These are phyloP conservation scores for Penicillium verrucosum DNA, from an alignment of 2,329 filamentous ascomycete species.

Conservation along the genomic window DNA sequence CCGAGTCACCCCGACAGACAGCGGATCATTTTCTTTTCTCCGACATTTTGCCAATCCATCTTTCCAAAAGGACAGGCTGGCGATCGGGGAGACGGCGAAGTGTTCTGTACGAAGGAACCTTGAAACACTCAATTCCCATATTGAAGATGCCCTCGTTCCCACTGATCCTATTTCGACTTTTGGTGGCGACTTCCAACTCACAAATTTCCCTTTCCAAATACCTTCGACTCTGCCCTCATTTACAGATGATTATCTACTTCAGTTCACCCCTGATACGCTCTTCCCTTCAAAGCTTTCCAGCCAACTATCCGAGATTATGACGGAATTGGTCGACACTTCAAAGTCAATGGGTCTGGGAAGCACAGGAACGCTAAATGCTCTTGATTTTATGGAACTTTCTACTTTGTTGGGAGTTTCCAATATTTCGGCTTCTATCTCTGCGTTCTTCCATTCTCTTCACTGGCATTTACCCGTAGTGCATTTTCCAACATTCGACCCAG, in stretches of 20 bases:
- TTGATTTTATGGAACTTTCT: conserved; percentile 21
- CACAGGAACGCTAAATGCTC: neutral
- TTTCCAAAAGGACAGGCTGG: conserved; percentile 27
- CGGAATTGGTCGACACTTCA: conserved; percentile 29
- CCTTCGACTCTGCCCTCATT: neutral
- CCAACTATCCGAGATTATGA: conserved; percentile 26
- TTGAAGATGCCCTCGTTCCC: conserved; percentile 28
- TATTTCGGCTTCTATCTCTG: conserved; percentile 28
- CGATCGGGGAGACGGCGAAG: conserved; percentile 32
- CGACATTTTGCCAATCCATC: conserved; percentile 29
- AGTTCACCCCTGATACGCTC: conserved; percentile 15
- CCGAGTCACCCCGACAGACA: neutral
- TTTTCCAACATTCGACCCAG: conserved; percentile 32
- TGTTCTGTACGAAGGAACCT: conserved; percentile 27
- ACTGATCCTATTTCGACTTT: conserved; percentile 16
- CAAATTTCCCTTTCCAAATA: conserved; percentile 14
- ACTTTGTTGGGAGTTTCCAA: conserved; percentile 25
- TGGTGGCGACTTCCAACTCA: conserved; percentile 10
- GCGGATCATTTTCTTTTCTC: conserved; percentile 28
- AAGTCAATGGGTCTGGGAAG: conserved; percentile 22
- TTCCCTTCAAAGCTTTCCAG: conserved; percentile 24
- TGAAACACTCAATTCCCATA: conserved; percentile 25
- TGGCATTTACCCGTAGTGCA: conserved; percentile 34
- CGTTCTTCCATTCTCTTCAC: conserved; percentile 32
- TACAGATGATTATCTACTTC: conserved; percentile 18